phyloP scores from a whole-genome alignment of 352 stramenopile genomes.

The Thraustochytrium sp. region DNA sequence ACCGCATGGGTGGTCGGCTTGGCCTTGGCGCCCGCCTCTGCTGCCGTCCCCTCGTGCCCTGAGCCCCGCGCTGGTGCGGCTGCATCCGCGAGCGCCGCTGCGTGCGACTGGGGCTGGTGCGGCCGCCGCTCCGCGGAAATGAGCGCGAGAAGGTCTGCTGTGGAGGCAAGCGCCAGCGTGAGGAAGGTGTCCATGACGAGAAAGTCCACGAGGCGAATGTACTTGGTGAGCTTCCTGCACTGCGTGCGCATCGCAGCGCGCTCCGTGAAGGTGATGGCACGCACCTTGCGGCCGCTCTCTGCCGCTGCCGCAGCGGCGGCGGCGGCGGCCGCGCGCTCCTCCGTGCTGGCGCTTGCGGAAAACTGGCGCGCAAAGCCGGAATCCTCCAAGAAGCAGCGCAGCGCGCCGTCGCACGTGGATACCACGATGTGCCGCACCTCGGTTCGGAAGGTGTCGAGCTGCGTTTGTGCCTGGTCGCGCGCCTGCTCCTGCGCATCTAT shows the following conservation, averaged over 20 bases:
- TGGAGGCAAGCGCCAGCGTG: slow-evolving; percentile 70
- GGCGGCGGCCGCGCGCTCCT: background rate
- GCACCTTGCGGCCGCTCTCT: background rate
- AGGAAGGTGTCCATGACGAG: slow-evolving; percentile 77
- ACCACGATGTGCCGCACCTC: slow-evolving; percentile 62
- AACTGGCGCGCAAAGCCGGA: slow-evolving; percentile 72
- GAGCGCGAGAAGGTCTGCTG: background rate
- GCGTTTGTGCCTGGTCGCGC: background rate
- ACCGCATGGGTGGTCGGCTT: slow-evolving; percentile 40
- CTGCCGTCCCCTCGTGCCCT: background rate
- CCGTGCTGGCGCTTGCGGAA: background rate
- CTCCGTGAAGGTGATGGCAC: slow-evolving; percentile 91
- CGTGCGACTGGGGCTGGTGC: no score
- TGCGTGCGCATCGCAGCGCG: slow-evolving; percentile 77
- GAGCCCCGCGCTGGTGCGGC: background rate
- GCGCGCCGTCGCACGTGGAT: slow-evolving; percentile 76
- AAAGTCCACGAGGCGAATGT: slow-evolving; percentile 83
- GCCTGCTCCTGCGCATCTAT: slow-evolving; percentile 60
- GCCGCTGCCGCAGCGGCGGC: background rate
- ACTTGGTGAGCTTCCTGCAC: slow-evolving; percentile 80
- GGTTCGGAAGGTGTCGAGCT: slow-evolving; percentile 48
- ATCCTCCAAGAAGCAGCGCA: slow-evolving; percentile 75
- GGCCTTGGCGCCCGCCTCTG: slow-evolving; percentile 21
- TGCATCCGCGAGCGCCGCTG: background rate
- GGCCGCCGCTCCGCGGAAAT: background rate